These are phyloP conservation scores for Pseudopithomyces maydicus DNA, from an alignment of 2,329 filamentous ascomycete genomes.

Conservation along the genomic window DNA sequence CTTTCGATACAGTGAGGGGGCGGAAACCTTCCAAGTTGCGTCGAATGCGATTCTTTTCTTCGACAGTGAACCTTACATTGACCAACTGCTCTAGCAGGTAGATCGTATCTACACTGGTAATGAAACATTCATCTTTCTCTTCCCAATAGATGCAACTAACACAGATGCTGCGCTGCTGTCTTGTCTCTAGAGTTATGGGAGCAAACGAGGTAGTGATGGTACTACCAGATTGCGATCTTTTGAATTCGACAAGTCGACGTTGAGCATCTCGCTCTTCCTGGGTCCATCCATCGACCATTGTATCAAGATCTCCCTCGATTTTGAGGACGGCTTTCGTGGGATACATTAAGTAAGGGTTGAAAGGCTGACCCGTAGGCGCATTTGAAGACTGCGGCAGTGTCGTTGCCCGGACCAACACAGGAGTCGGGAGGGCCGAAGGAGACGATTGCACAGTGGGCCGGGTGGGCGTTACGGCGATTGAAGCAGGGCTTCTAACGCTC, in stretches of 20 bases:
- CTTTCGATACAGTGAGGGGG: slow-evolving; percentile 90
- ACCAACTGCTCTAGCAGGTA: slow-evolving; percentile 91
- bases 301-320: slow-evolving; percentile 81
- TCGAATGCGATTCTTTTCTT: slow-evolving; percentile 97
- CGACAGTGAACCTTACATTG: slow-evolving; percentile 84
- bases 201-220: slow-evolving; percentile 82
- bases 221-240: slow-evolving; percentile 78
- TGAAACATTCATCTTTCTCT: slow-evolving; percentile 86
- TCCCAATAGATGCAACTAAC: slow-evolving; percentile 98
- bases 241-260: slow-evolving; percentile 87
- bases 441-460: slow-evolving; percentile 51
- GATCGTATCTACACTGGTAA: slow-evolving; percentile 97
- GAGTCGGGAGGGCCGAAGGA: slow-evolving; percentile 54
- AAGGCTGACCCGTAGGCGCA: slow-evolving; percentile 49
- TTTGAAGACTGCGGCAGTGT: slow-evolving; percentile 63
- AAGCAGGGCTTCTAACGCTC: slow-evolving; percentile 50
- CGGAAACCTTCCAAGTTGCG: slow-evolving; percentile 94
- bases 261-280: slow-evolving; percentile 78
- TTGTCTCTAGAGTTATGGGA: slow-evolving; percentile 77
- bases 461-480: slow-evolving; percentile 43
- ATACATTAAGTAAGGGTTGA: slow-evolving; percentile 82
- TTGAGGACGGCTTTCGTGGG: slow-evolving; percentile 81
- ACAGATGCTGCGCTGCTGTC: slow-evolving; percentile 83
- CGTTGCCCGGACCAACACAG: slow-evolving; percentile 70
- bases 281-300: slow-evolving; percentile 84